Conservation (phyloP, 148 eudicot genomes). For the Persicaria maculosa region DNA sequence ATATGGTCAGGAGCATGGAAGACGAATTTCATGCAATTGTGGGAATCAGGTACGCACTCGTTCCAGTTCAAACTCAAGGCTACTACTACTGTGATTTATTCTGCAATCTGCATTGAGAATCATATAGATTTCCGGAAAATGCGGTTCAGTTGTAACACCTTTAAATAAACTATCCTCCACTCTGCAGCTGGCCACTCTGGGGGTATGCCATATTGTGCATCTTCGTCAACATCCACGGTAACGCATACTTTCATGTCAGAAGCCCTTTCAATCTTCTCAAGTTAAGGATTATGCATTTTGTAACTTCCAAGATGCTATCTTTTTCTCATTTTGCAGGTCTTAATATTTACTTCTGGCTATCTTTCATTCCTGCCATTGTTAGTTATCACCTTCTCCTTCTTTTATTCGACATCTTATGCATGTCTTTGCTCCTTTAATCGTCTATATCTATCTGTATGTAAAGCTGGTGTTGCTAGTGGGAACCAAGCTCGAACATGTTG, state of each 20-base stretch:
- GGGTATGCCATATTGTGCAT: conserved; percentile 91
- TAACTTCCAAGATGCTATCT: background rate
- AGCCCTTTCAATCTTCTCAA: background rate
- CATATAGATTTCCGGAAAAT: background rate
- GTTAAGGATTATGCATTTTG: background rate
- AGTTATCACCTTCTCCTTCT: conserved; percentile 23
- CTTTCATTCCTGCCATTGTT: conserved; percentile 89
- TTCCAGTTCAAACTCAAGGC: background rate
- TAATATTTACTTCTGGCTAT: conserved; percentile 93
- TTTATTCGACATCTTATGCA: background rate
- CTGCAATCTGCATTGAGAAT: background rate
- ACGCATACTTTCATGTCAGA: conserved; percentile 1
- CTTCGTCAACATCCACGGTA: conserved; percentile 87
- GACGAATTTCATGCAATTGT: conserved; percentile 89
- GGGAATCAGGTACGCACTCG: conserved; percentile 66
- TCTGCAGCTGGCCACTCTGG: conserved; percentile 98
- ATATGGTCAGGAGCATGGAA: conserved; percentile 98
- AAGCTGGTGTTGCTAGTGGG: conserved; percentile 97
- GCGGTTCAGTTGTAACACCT: background rate
- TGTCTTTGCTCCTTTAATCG: background rate
- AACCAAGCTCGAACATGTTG: conserved; percentile 98
- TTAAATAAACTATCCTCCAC: conserved; percentile 1
- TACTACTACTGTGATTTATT: background rate
- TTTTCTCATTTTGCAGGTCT: conserved; percentile 44
- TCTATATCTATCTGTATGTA: background rate